These are phyloP conservation scores for Pugionium dolabratum DNA, from an alignment of 345 rosid species.

Conservation along the genomic window DNA sequence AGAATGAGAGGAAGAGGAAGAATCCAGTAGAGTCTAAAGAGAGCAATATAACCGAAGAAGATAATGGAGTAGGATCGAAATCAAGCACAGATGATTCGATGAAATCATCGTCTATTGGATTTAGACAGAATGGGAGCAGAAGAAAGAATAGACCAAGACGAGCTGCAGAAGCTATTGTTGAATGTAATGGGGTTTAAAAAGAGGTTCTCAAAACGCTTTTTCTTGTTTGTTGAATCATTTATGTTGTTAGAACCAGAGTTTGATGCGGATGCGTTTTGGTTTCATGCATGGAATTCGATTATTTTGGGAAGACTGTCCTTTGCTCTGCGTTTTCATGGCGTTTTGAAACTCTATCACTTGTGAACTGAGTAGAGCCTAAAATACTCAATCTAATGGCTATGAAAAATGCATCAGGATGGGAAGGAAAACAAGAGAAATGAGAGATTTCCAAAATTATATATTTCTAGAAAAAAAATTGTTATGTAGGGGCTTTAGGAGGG, in stretches of 20 bases:
- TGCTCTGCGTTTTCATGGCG: constrained; percentile 1
- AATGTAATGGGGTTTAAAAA: constrained; percentile 53
- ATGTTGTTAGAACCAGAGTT: constrained; percentile 29
- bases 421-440: too few species aligned
- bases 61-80: constrained; percentile 50
- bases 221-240: neutral
- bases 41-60: constrained; percentile 52
- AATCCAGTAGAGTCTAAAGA: constrained; percentile 51
- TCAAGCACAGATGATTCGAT: constrained; percentile 48
- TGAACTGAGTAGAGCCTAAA: neutral
- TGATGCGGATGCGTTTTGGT: constrained; percentile 25
- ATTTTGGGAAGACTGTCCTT: neutral
- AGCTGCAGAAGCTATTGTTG: constrained; percentile 85
- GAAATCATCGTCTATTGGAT: constrained; percentile 52
- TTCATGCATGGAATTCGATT: constrained; percentile 28
- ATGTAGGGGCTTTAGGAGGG: neutral
- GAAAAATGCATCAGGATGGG: neutral
- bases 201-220: constrained; percentile 20
- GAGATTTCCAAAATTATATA: too few species aligned
- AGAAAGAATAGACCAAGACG: constrained; percentile 80
- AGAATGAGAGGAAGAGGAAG: constrained; percentile 60
- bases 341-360: constrained; percentile 18
- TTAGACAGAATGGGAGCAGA: constrained; percentile 64
- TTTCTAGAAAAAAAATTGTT: too few species aligned
- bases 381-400: constrained; percentile 3